Percentiles rank a stretch among this genome's conserved stretches.
phyloP scores from a whole-genome alignment of 352 stramenopile species.

The Pythium rhizo-oryzae region DNA sequence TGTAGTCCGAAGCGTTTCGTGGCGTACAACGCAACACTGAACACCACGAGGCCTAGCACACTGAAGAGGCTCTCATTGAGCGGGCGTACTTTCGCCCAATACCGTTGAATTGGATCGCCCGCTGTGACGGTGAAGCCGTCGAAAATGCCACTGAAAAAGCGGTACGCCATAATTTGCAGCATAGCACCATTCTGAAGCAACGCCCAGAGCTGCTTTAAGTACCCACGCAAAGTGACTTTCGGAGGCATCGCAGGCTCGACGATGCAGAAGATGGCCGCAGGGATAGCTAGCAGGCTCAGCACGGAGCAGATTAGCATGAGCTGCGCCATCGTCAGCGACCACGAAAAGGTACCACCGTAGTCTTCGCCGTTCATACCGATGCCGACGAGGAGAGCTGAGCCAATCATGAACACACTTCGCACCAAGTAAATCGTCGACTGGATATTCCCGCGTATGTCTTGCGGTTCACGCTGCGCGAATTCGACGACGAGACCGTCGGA shows the following conservation, averaged over 20 bases:
- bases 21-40: constrained; percentile 29
- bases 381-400: constrained; percentile 35
- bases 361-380: constrained; percentile 42
- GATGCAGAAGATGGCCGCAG: constrained; percentile 26
- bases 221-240: constrained; percentile 15
- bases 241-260: constrained; percentile 16
- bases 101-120: constrained; percentile 35
- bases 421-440: constrained; percentile 50
- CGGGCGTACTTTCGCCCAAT: constrained; percentile 41
- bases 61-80: constrained; percentile 45
- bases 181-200: constrained; percentile 41
- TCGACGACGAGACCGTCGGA: constrained; percentile 47
- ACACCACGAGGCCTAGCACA: constrained; percentile 32
- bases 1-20: constrained; percentile 38
- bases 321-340: constrained; percentile 34
- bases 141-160: constrained; percentile 48
- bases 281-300: constrained; percentile 29
- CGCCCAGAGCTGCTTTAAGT: constrained; percentile 32
- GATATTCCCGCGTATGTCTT: constrained; percentile 32
- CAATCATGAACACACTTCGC: constrained; percentile 43
- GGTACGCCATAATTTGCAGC: constrained; percentile 44
- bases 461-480: constrained; percentile 44
- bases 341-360: constrained; percentile 42
- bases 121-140: constrained; percentile 36
- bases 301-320: constrained; percentile 31